phyloP scores from a whole-genome alignment of 192 early-diverging fungal species.

The Coemansia sp. region DNA sequence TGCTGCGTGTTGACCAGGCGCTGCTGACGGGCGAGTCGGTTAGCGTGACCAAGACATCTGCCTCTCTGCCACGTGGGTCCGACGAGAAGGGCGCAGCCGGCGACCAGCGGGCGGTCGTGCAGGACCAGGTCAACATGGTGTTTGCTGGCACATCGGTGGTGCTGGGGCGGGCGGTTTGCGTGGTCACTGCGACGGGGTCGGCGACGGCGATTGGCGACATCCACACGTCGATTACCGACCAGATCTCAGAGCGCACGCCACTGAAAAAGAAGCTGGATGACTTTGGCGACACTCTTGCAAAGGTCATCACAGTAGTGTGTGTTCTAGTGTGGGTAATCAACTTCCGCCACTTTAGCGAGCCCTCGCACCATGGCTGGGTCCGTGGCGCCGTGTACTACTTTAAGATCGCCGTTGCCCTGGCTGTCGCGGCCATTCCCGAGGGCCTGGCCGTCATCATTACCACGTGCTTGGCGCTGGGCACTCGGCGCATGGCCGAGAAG shows the following conservation, averaged over 20 bases:
- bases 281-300: conserved; percentile 87
- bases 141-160: conserved; percentile 97
- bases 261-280: conserved; percentile 94
- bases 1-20: conserved; percentile 93
- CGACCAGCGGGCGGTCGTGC: conserved; percentile 69
- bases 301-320: conserved; percentile 62
- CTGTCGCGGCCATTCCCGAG: conserved; percentile 98
- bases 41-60: conserved; percentile 80
- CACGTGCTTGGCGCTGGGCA: conserved; percentile 95
- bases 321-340: conserved; percentile 98
- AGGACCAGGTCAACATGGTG: conserved; percentile 96
- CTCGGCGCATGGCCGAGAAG: conserved; percentile 94
- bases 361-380: conserved; percentile 85
- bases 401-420: conserved; percentile 97
- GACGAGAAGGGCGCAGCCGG: not conserved
- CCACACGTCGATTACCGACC: conserved; percentile 79
- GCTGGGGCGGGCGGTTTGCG: conserved; percentile 81
- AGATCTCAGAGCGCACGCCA: conserved; percentile 91
- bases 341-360: conserved; percentile 94
- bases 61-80: conserved; percentile 58
- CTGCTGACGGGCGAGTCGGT: conserved; percentile 94
- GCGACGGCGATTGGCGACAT: conserved; percentile 93
- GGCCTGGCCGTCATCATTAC: conserved; percentile 98
- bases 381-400: conserved; percentile 98
- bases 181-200: conserved; percentile 87